Evolutionary conservation across 2,329 filamentous ascomycete species (phyloP).

Genomic region (Aspergillus jensenii): DNA sequence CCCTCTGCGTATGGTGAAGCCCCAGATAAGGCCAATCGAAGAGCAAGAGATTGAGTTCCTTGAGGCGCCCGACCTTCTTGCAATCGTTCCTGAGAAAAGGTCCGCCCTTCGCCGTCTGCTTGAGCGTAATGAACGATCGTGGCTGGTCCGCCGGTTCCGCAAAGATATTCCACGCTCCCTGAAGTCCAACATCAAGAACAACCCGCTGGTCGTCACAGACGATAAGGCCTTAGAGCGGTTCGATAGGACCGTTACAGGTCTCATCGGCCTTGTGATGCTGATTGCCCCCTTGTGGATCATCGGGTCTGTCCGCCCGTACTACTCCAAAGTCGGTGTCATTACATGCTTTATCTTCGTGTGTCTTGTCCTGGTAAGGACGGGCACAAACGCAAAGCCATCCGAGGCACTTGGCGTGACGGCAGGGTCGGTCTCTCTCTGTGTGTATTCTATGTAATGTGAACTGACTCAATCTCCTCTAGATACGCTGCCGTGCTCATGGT

Average conservation of each 20-base stretch:
- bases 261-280: not conserved
- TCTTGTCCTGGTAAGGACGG: not conserved
- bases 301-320: not conserved
- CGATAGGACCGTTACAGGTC: not conserved
- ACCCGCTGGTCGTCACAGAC: not conserved
- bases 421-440: not conserved
- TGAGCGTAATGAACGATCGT: not conserved
- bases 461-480: not conserved
- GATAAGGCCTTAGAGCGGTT: not conserved
- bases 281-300: not conserved
- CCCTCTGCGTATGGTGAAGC: no score
- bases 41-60: not conserved
- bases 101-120: not conserved
- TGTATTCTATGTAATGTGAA: not conserved
- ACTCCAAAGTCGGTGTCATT: not conserved
- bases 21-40: not conserved
- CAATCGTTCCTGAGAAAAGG: not conserved
- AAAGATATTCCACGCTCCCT: not conserved
- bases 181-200: not conserved
- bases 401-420: not conserved
- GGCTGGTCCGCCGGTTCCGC: not conserved
- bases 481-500: not conserved
- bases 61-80: not conserved
- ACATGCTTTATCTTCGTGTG: not conserved
- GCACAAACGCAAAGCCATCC: not conserved